phyloP scores from a whole-genome alignment of 2,329 filamentous ascomycete species.

The Alternaria rosae region DNA sequence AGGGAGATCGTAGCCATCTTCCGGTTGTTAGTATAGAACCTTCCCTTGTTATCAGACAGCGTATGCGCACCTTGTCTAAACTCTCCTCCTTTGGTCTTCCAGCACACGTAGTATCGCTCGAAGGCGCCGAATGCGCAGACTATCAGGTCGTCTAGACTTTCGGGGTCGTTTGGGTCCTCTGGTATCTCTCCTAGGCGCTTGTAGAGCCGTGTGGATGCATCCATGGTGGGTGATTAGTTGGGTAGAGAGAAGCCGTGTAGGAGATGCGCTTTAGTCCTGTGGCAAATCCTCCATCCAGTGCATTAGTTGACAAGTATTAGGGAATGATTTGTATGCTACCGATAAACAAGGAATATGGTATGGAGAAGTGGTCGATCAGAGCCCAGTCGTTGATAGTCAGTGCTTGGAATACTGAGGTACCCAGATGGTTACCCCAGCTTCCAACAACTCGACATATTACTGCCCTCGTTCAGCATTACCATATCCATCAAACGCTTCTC shows the following conservation, averaged over 20 bases:
- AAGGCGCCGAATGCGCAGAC: slow-evolving; percentile 52
- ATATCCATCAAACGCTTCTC: slow-evolving; percentile 5
- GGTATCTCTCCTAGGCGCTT: slow-evolving; percentile 43
- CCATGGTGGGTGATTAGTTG: slow-evolving; percentile 25
- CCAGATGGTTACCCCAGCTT: not conserved
- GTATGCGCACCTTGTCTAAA: slow-evolving; percentile 45
- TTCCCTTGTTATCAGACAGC: too few relatives aligned
- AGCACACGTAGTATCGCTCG: slow-evolving; percentile 52
- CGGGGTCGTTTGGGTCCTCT: slow-evolving; percentile 37
- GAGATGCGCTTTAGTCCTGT: not conserved
- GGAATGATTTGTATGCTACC: not conserved
- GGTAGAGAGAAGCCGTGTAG: not conserved
- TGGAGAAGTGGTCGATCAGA: too few relatives aligned
- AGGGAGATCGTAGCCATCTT: slow-evolving; percentile 49
- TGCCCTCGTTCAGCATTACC: slow-evolving; percentile 1
- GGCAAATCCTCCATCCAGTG: not conserved
- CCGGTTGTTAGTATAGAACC: not conserved
- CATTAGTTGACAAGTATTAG: not conserved
- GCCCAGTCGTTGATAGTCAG: not conserved
- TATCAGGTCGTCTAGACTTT: slow-evolving; percentile 48
- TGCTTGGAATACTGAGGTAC: not conserved
- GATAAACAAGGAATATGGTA: too few relatives aligned
- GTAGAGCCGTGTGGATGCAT: slow-evolving; percentile 41
- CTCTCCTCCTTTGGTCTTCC: slow-evolving; percentile 46
- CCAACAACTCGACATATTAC: not conserved